Conservation (phyloP, 2,329 filamentous ascomycete genomes). For the Juglanconis oblonga region DNA sequence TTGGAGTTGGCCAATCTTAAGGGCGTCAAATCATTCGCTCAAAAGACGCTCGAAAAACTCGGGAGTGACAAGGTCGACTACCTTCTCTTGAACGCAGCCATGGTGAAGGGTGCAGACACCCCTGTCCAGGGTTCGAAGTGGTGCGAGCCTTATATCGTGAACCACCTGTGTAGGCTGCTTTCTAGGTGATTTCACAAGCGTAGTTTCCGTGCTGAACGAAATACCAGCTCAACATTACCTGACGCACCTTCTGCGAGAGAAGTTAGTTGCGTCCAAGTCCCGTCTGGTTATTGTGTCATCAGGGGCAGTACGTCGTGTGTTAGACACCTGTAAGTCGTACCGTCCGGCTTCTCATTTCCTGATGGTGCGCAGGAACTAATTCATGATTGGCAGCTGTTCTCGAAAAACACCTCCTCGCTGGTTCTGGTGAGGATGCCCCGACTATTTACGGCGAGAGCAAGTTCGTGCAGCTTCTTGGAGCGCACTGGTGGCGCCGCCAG, state of each 20-base stretch:
- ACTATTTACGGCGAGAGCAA: constrained; percentile 43
- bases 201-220: neutral
- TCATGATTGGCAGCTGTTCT: constrained; percentile 27
- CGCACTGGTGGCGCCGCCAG: constrained; percentile 56
- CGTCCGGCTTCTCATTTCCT: neutral
- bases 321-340: constrained; percentile 32
- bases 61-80: constrained; percentile 43
- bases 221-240: constrained; percentile 52
- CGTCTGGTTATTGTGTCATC: constrained; percentile 51
- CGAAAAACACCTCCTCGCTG: constrained; percentile 37
- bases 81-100: constrained; percentile 47
- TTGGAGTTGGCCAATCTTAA: constrained; percentile 45
- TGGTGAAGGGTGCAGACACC: constrained; percentile 33
- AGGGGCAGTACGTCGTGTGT: constrained; percentile 41
- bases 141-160: constrained; percentile 49
- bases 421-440: constrained; percentile 29
- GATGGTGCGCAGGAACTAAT: neutral
- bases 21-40: constrained; percentile 44
- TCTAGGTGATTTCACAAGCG: neutral
- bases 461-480: constrained; percentile 47
- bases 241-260: constrained; percentile 45
- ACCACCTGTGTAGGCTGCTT: constrained; percentile 44
- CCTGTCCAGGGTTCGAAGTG: constrained; percentile 43
- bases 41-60: constrained; percentile 38
- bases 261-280: constrained; percentile 42